Conservation (phyloP, 352 stramenopile species). For the Pythium coloratum region DNA sequence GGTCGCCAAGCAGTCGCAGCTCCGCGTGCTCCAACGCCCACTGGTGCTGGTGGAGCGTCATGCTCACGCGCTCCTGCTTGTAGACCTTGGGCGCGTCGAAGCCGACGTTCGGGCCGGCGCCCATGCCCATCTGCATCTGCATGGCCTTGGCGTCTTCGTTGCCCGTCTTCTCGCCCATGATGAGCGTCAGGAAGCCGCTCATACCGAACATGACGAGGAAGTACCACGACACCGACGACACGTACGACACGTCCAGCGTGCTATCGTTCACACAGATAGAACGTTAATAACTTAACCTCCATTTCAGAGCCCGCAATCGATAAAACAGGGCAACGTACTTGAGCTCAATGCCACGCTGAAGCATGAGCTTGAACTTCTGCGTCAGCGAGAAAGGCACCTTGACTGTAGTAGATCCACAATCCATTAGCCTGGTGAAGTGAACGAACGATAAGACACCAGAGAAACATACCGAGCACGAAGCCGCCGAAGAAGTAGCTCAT, state of each 20-base stretch:
- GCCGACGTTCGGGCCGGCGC: conserved; percentile 74
- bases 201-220: conserved; percentile 99
- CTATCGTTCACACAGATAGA: conserved; percentile 29
- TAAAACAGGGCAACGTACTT: conserved; percentile 40
- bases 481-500: conserved; percentile 99
- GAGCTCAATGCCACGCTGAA: conserved; percentile 97
- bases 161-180: conserved; percentile 91
- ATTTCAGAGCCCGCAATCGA: not conserved
- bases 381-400: conserved; percentile 98
- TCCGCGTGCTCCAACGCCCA: conserved; percentile 80
- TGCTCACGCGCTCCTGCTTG: conserved; percentile 87
- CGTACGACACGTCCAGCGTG: conserved; percentile 97
- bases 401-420: conserved; percentile 40
- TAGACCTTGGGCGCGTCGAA: conserved; percentile 90
- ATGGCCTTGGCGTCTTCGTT: conserved; percentile 90
- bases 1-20: conserved; percentile 80
- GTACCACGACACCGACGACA: conserved; percentile 97
- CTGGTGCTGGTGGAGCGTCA: conserved; percentile 82
- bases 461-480: conserved; percentile 91
- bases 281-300: not conserved
- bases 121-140: conserved; percentile 94
- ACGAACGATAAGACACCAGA: not conserved
- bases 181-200: conserved; percentile 95
- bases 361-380: conserved; percentile 97
- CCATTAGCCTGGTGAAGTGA: not conserved